These are phyloP conservation scores for Cladophialophora psammophila DNA, from an alignment of 2,329 filamentous ascomycete species.

Conservation along the genomic window DNA sequence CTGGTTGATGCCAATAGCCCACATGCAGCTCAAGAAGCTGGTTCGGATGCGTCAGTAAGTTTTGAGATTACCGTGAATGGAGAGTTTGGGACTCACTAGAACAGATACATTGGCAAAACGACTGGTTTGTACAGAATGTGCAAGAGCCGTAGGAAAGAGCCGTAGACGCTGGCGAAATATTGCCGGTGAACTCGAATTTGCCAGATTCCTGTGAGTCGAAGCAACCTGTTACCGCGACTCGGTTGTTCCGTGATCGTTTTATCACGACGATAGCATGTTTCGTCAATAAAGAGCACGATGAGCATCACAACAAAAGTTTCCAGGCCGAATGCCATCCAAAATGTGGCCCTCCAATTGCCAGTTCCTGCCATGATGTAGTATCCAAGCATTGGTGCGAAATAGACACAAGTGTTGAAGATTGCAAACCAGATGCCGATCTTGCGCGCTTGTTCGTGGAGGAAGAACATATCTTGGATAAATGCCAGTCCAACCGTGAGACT, in stretches of 20 bases:
- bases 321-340: slow-evolving; percentile 45
- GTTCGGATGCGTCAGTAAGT: not conserved
- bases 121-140: slow-evolving; percentile 48
- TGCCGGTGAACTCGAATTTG: slow-evolving; percentile 30
- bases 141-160: slow-evolving; percentile 45
- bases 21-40: slow-evolving; percentile 46
- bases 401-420: slow-evolving; percentile 44
- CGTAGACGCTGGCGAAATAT: slow-evolving; percentile 43
- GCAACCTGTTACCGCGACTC: slow-evolving; percentile 37
- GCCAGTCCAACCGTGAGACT: slow-evolving; percentile 51
- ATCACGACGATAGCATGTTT: slow-evolving; percentile 48
- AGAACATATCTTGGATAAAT: slow-evolving; percentile 53
- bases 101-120: slow-evolving; percentile 45
- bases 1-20: slow-evolving; percentile 61
- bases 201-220: slow-evolving; percentile 41
- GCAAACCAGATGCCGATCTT: slow-evolving; percentile 50
- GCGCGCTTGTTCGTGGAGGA: slow-evolving; percentile 49
- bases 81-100: slow-evolving; percentile 45
- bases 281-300: slow-evolving; percentile 46
- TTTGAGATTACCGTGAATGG: no score
- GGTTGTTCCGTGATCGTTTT: slow-evolving; percentile 34
- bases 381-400: slow-evolving; percentile 37
- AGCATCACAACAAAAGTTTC: slow-evolving; percentile 41
- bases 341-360: slow-evolving; percentile 46
- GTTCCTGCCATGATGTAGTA: slow-evolving; percentile 47